Conservation (phyloP, 177 flowering plant species). For the Vitis hybrid region DNA sequence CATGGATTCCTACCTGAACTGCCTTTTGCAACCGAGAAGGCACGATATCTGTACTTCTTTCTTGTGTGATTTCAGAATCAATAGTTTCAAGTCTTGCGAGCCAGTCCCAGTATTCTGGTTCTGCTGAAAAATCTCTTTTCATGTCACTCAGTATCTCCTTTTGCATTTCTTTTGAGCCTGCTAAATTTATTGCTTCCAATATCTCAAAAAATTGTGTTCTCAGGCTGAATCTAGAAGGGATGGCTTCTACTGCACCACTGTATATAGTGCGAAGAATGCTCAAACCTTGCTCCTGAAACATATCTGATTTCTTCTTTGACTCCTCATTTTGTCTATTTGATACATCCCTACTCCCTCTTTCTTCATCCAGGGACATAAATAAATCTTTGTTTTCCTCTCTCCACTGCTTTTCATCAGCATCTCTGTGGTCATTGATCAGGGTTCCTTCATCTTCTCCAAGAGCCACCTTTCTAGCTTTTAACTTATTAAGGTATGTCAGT, state of each 20-base stretch:
- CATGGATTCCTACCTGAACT: conserved; percentile 42
- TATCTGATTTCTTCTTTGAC: conserved; percentile 34
- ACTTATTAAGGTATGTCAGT: conserved; percentile 81
- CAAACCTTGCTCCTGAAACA: conserved; percentile 58
- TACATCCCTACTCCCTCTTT: conserved; percentile 28
- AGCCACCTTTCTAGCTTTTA: conserved; percentile 72
- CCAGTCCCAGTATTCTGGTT: conserved; percentile 93
- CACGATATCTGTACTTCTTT: conserved; percentile 18
- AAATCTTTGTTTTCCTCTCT: conserved; percentile 72
- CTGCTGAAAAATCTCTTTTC: conserved; percentile 66
- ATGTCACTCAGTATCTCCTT: conserved; percentile 58
- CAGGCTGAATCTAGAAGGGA: conserved; percentile 65
- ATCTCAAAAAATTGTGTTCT: conserved; percentile 71
- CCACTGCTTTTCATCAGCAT: conserved; percentile 59
- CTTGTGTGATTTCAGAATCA: conserved; percentile 16
- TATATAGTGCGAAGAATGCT: conserved; percentile 55
- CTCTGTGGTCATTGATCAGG: conserved; percentile 20
- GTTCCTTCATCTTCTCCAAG: conserved; percentile 75
- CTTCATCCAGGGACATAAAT: conserved; percentile 62
- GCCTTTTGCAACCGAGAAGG: conserved; percentile 46
- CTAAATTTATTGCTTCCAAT: conserved; percentile 52
- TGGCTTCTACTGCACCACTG: conserved; percentile 57
- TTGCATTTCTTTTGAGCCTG: conserved; percentile 58
- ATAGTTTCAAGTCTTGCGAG: conserved; percentile 55
- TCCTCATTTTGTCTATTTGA: conserved; percentile 29